A percentile compares a stretch with the other conserved stretches of the same genome.
Conservation (phyloP, 1,139 yeast species). For the Spathaspora sp. region DNA sequence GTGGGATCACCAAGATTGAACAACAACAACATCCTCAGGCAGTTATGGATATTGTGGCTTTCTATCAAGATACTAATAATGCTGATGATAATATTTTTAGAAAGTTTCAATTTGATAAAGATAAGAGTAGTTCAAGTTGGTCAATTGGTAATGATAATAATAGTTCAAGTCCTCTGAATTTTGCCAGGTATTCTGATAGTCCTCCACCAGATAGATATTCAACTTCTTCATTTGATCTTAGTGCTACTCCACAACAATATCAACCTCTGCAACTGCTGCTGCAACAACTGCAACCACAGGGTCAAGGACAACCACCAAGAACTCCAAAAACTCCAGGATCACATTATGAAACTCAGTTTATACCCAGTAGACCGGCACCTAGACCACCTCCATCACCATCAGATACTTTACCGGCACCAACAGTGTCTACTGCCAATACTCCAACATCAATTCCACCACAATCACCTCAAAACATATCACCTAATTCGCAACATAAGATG, state of each 20-base stretch:
- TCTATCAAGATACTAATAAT: constrained; percentile 69
- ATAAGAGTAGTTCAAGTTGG: constrained; percentile 19
- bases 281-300: constrained; percentile 8
- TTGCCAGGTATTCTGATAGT: no score
- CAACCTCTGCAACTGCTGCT: constrained; percentile 1
- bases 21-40: constrained; percentile 93
- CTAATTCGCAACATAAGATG: constrained; percentile 10
- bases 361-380: constrained; percentile 72
- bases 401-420: not conserved
- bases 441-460: constrained; percentile 8
- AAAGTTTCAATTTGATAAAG: constrained; percentile 54
- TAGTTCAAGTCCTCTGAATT: constrained; percentile 11
- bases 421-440: not conserved
- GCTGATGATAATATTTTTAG: constrained; percentile 73
- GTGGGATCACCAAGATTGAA: constrained; percentile 82
- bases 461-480: constrained; percentile 8
- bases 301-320: constrained; percentile 3
- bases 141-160: not conserved
- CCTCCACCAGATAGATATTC: constrained; percentile 11
- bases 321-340: constrained; percentile 19
- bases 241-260: constrained; percentile 1
- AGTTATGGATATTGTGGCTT: constrained; percentile 88
- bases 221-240: constrained; percentile 4
- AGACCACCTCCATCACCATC: constrained; percentile 38
- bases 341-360: constrained; percentile 45